Evolutionary conservation across 345 rosid species (phyloP), one percentile per base, ranked within the genome.

Genomic region (Salix suchowensis): DNA sequence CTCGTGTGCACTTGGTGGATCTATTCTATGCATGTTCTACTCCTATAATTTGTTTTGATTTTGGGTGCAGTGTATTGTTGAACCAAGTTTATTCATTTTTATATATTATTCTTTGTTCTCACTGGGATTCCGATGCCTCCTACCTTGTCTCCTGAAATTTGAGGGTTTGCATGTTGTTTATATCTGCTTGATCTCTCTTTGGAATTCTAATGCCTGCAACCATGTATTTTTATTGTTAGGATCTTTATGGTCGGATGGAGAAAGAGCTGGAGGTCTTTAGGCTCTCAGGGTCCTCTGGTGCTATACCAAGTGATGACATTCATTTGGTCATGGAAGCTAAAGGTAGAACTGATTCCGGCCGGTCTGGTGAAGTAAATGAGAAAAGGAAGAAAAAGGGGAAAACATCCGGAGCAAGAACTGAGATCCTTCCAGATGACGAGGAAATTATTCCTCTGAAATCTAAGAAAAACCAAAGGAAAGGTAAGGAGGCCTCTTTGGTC

Each of bases 401-500:
- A 83, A 81, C 96, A 68, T 79, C 80, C 65, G 90, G 88, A 70
- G 67, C 74, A 80, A 95, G 88, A 85, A 26, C 77, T 76, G 98
- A 89, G 77, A 88, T 80, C 79, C 76, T 74, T 86, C 77, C 77
- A 65, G 98, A 95, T 68, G 84, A 88, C 65, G 87, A 86, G 74
- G 97, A 88, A 79, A 88, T 85, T 14, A 39, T 81, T 70, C 91
- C 92, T 68, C 74, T 85, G 65, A 93, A 91, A 86, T 89, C 96
- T 72, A 93, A 88, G 91, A 91, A 89, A 84, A 95, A 85, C 86
- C 97, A 90, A 82, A 93, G 87, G 85, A 91, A 85, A 88, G 89
- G 89, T 64, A 95, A 85, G 90, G 98, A 88, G 77, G 50, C 88
- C 67, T 82, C 94, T 61, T 86, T 89, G 11, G 77, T 85, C 30